Percentiles rank a stretch among this genome's conserved stretches.
Conservation (phyloP, 805 yeast species). For the Kuraishia piskuri region DNA sequence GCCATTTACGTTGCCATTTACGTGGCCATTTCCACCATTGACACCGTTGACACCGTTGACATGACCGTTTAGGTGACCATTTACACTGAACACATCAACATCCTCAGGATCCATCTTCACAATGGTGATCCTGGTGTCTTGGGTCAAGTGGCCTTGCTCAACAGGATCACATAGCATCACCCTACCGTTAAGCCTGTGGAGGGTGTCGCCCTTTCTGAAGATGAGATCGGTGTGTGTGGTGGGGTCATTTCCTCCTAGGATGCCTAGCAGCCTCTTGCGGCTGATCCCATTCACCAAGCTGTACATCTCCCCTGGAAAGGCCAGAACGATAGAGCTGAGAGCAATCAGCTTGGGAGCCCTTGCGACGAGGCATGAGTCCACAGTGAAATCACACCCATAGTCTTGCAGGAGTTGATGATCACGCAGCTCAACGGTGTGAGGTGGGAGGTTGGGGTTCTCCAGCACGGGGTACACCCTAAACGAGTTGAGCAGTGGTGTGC, state of each 20-base stretch:
- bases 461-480: conserved; percentile 26
- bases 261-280: conserved; percentile 19
- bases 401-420: conserved; percentile 25
- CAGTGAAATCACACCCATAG: conserved; percentile 30
- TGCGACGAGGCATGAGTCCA: conserved; percentile 29
- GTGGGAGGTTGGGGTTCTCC: conserved; percentile 15
- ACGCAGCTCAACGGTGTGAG: conserved; percentile 27
- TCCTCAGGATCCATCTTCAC: conserved; percentile 22
- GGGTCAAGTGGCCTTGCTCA: conserved; percentile 50
- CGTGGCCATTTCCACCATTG: not conserved
- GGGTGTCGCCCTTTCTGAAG: conserved; percentile 31
- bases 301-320: conserved; percentile 41
- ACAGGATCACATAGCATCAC: conserved; percentile 65
- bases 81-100: conserved; percentile 2
- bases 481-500: not conserved
- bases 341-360: conserved; percentile 19
- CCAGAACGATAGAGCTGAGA: conserved; percentile 30
- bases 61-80: too few relatives aligned
- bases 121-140: conserved; percentile 44
- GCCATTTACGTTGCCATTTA: not conserved
- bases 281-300: conserved; percentile 27
- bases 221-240: conserved; percentile 14
- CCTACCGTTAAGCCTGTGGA: conserved; percentile 36
- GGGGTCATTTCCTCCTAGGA: conserved; percentile 26
- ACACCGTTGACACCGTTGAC: too few relatives aligned